phyloP scores from a whole-genome alignment of 495 filamentous ascomycete species.

The Penicillium macrosclerotiorum region DNA sequence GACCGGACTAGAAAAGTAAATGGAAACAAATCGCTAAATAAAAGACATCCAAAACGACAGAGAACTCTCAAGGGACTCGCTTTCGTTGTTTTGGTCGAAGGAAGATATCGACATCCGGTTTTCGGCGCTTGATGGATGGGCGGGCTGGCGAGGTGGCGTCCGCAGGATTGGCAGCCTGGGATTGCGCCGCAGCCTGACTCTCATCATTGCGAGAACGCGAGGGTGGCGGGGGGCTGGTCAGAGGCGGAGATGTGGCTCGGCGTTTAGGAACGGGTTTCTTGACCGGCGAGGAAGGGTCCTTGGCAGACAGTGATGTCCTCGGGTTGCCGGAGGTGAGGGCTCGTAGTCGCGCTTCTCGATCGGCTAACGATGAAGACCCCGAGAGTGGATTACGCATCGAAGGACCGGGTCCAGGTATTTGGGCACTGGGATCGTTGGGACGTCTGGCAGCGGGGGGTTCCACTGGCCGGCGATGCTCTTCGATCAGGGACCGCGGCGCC shows the following conservation, averaged over 20 bases:
- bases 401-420: conserved; percentile 21
- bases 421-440: conserved; percentile 15
- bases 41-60: not conserved
- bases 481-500: conserved; percentile 42
- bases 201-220: not conserved
- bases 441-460: conserved; percentile 12
- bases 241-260: conserved; percentile 10
- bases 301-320: conserved; percentile 2
- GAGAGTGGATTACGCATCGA: too few relatives aligned
- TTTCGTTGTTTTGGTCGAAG: conserved; percentile 42
- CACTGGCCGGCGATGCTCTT: conserved; percentile 38
- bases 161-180: not conserved
- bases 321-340: conserved; percentile 27
- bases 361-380: conserved; percentile 17
- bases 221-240: not conserved
- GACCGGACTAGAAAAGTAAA: not conserved
- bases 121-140: conserved; percentile 28
- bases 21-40: not conserved
- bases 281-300: conserved; percentile 4
- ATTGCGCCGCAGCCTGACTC: not conserved
- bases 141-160: conserved; percentile 12
- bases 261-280: conserved; percentile 9
- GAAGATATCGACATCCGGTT: conserved; percentile 36
- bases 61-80: conserved; percentile 17
- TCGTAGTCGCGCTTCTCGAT: conserved; percentile 31